Base-by-base conservation (phyloP, 176 grass and related monocot species). In the Aegilops umbellulata region DNA sequence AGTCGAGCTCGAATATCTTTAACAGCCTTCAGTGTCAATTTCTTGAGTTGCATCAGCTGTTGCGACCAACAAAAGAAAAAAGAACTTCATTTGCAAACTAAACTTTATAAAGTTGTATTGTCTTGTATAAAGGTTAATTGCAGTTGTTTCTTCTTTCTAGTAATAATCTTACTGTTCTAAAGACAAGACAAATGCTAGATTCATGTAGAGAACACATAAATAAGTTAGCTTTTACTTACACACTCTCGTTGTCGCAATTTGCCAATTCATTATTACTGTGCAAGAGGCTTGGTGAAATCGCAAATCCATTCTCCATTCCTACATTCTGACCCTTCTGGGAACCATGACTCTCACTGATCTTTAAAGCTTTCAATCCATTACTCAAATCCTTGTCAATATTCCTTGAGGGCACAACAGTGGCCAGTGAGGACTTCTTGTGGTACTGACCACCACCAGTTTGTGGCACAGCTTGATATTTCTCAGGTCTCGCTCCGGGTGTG, bases 401-500 rank as follows among this genome's bases (percentile, higher is more conserved):
- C 76, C 87, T 87, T 89, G 89, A 89, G 73, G 93, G 80, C 58
- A 84, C 46, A 71, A 66, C 20, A 26, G 70, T 82, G 9, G 81
- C 75, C 34, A 64, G 51, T 39, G 81, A 64, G 8, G 88, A 82
- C 49, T 86, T 90, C 30, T 39, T 55, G 19, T 86, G 71, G 83
- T 93, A 46, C 72, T 91, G 93, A 70, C 46, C 64, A 66, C 25
- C 65, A 76, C 81, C 67, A 74, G 71, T 88, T 90, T 92, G 92
- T 82, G 91, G 92, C 86, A 92, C 80, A 87, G 93, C 87, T 94
- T 99, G 90, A 86, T 96, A 91, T 89, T 81, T 96, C 90, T 93
- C 97, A 58, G 90, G 88, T 75, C 85, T 96, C 19, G 19, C 34
- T 80, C 89, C 57, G 10, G 88, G 74, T 19, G 51, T 80, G 42